These are phyloP conservation scores for Aplosporella prunicola DNA, from an alignment of 2,329 filamentous ascomycete genomes.

Conservation along the genomic window DNA sequence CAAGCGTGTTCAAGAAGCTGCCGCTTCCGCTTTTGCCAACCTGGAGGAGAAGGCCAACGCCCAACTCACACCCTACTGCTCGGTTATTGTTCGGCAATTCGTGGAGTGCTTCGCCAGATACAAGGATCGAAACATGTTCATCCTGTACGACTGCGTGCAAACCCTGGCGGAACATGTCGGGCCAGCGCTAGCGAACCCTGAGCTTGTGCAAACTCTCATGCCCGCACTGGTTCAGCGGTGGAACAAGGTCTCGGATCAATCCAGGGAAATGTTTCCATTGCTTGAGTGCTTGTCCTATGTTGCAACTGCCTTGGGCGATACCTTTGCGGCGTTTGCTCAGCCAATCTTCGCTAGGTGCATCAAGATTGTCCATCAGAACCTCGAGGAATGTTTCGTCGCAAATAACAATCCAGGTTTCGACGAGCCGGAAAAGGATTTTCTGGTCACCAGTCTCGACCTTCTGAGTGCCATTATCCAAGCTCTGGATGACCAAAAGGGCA, in stretches of 20 bases:
- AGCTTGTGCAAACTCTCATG: constrained; percentile 82
- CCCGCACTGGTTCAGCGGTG: constrained; percentile 83
- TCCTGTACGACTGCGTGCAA: constrained; percentile 96
- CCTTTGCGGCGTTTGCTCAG: constrained; percentile 75
- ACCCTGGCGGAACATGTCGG: constrained; percentile 90
- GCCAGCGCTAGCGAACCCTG: constrained; percentile 65
- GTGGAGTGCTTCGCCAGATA: constrained; percentile 88
- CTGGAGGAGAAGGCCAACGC: constrained; percentile 87
- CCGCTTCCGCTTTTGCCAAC: constrained; percentile 89
- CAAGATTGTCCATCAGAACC: constrained; percentile 81
- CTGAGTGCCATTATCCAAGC: constrained; percentile 90
- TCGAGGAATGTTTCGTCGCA: constrained; percentile 69
- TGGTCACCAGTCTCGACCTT: constrained; percentile 89
- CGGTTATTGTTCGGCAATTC: constrained; percentile 84
- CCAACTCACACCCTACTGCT: constrained; percentile 72
- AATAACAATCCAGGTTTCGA: constrained; percentile 61
- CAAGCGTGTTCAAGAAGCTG: constrained; percentile 96
- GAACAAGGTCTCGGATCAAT: constrained; percentile 78
- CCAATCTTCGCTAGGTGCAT: constrained; percentile 84
- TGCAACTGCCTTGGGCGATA: constrained; percentile 70
- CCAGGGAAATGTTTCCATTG: constrained; percentile 85
- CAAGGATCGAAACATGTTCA: constrained; percentile 98
- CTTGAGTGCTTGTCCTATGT: constrained; percentile 96
- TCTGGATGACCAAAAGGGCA: constrained; percentile 61
- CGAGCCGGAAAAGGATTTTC: constrained; percentile 87